Evolutionary conservation across 75 land plant species (phyloP).

Genomic region (Sequoia sempervirens): DNA sequence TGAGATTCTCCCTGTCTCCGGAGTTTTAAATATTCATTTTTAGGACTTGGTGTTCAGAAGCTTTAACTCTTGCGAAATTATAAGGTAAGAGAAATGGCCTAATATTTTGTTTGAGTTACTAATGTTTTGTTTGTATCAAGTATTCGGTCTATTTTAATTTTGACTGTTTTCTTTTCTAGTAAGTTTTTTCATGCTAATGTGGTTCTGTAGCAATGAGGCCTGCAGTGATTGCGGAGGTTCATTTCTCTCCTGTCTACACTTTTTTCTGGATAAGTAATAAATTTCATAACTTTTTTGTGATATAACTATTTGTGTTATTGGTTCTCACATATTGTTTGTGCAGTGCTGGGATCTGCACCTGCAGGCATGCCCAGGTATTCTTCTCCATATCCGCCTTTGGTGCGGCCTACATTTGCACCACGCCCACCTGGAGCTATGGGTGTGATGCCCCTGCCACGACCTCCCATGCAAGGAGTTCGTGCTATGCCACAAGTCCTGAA

Average conservation of each 20-base stretch:
- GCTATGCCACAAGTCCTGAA: constrained; percentile 57
- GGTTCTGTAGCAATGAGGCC: constrained; percentile 7
- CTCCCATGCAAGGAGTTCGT: constrained; percentile 59
- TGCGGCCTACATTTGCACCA: constrained; percentile 65
- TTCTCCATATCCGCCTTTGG: constrained; percentile 57
- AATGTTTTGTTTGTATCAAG: not conserved
- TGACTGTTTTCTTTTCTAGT: not conserved
- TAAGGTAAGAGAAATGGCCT: constrained; percentile 11
- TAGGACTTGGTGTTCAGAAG: constrained; percentile 11
- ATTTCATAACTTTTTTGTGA: not conserved
- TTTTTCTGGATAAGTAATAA: not conserved
- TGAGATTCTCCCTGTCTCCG: constrained; percentile 6
- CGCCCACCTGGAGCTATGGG: constrained; percentile 57
- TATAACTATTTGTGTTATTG: not conserved
- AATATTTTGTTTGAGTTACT: not conserved
- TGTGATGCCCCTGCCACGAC: constrained; percentile 46
- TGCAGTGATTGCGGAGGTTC: constrained; percentile 8
- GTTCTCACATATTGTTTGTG: constrained; percentile 30
- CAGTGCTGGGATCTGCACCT: constrained; percentile 53
- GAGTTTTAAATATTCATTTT: constrained; percentile 13
- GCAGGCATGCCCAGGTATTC: constrained; percentile 85
- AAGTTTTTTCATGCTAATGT: constrained; percentile 1
- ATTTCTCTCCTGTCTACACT: constrained; percentile 5
- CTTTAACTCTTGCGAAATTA: constrained; percentile 10
- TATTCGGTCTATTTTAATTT: not conserved